These are phyloP conservation scores for Hemisphaericaspora nanyangensis DNA, from an alignment of 805 yeast species.

Conservation along the genomic window DNA sequence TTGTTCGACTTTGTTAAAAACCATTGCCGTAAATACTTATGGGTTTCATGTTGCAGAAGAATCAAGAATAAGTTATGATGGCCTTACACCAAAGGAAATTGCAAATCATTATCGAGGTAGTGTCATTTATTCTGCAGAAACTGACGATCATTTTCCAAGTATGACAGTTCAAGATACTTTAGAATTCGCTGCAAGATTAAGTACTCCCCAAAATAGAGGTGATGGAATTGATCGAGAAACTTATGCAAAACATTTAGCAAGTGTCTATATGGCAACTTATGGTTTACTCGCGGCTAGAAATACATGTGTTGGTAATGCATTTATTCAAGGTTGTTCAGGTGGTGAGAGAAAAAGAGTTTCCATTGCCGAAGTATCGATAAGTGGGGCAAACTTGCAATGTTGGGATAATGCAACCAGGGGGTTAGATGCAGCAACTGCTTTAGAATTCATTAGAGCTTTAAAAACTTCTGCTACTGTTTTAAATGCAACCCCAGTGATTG, in stretches of 20 bases:
- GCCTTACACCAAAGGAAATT: constrained; percentile 27
- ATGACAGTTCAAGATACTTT: constrained; percentile 52
- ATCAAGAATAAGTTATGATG: constrained; percentile 32
- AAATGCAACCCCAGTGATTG: constrained; percentile 51
- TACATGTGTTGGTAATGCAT: constrained; percentile 61
- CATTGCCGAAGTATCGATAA: constrained; percentile 58
- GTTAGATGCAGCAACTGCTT: constrained; percentile 77
- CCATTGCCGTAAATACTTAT: constrained; percentile 36
- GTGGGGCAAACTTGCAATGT: constrained; percentile 53
- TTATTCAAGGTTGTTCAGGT: constrained; percentile 67
- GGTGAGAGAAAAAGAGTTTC: constrained; percentile 75
- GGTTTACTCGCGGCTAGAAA: constrained; percentile 50
- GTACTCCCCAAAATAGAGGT: constrained; percentile 36
- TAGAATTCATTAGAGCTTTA: constrained; percentile 65
- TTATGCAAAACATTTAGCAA: constrained; percentile 36
- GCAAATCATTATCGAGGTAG: constrained; percentile 28
- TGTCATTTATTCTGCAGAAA: constrained; percentile 44
- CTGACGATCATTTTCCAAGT: constrained; percentile 53
- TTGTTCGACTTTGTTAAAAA: constrained; percentile 37
- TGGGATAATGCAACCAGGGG: constrained; percentile 82
- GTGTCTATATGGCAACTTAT: constrained; percentile 39
- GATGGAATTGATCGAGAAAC: constrained; percentile 27
- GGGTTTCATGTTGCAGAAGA: constrained; percentile 33
- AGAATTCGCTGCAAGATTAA: constrained; percentile 49
- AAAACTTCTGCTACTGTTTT: constrained; percentile 52